Conservation (phyloP, 2,329 filamentous ascomycete species). For the Ophiobolus disseminans region DNA sequence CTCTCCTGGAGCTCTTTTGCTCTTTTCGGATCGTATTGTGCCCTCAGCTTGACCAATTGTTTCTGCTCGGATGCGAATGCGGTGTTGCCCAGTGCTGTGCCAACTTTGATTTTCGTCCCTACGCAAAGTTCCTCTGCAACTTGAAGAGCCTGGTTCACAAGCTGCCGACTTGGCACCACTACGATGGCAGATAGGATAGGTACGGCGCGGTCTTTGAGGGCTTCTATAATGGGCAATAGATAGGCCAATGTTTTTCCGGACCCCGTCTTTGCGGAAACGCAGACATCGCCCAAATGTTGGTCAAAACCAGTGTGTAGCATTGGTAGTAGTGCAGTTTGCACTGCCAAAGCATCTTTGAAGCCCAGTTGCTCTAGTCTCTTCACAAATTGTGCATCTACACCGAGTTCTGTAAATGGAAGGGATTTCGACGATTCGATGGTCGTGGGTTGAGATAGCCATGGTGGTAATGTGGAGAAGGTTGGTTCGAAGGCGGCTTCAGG, state of each 20-base stretch:
- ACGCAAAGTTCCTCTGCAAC: conserved; percentile 75
- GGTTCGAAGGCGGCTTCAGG: conserved; percentile 65
- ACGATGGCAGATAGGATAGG: conserved; percentile 79
- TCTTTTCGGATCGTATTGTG: conserved; percentile 68
- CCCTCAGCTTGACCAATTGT: conserved; percentile 64
- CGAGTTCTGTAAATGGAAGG: conserved; percentile 68
- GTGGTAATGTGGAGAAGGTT: conserved; percentile 78
- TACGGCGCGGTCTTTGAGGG: conserved; percentile 69
- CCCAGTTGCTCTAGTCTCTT: conserved; percentile 71
- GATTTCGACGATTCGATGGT: conserved; percentile 68
- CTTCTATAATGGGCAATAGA: conserved; percentile 81
- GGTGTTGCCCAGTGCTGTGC: conserved; percentile 82
- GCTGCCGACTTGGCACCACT: conserved; percentile 87
- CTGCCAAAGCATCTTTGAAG: conserved; percentile 75
- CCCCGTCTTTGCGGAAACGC: conserved; percentile 91
- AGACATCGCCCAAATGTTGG: conserved; percentile 74
- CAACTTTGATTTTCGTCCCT: conserved; percentile 77
- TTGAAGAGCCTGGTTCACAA: conserved; percentile 85
- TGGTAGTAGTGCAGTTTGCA: conserved; percentile 82
- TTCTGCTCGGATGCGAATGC: conserved; percentile 71
- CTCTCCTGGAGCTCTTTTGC: conserved; percentile 59
- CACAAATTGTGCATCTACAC: conserved; percentile 66
- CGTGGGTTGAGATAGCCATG: conserved; percentile 81
- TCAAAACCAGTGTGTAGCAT: conserved; percentile 73
- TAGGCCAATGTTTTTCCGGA: conserved; percentile 97